Evolutionary conservation across 768 basidiomycete species (phyloP).

Genomic region (Asterophora parasitica): DNA sequence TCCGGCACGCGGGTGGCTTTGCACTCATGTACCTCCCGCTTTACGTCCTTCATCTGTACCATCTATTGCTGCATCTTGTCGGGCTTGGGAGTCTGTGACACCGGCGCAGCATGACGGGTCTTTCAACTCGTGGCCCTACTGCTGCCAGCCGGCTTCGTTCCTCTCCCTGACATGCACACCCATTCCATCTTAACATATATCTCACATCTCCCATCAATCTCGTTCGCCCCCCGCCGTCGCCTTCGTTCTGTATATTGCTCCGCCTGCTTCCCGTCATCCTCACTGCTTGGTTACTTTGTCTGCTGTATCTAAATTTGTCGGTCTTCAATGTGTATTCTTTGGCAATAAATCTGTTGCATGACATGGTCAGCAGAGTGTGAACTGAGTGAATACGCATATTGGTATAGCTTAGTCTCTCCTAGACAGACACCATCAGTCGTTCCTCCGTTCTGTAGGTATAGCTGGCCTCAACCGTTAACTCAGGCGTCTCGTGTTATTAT

Average conservation of each 20-base stretch:
- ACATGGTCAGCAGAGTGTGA: no score
- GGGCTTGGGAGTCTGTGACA: constrained; percentile 10
- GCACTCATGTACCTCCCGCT: constrained; percentile 18
- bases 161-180: background rate
- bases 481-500: no score
- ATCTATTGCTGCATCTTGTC: constrained; percentile 20
- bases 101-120: constrained; percentile 3
- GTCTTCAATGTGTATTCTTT: constrained; percentile 9
- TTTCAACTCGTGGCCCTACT: constrained; percentile 1
- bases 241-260: constrained; percentile 12
- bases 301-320: constrained; percentile 4
- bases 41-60: constrained; percentile 23
- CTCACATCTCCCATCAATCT: constrained; percentile 2
- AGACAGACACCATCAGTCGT: no score
- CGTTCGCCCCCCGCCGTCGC: background rate
- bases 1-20: constrained; percentile 17
- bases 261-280: background rate
- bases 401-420: no score
- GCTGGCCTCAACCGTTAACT: no score
- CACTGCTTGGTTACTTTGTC: background rate
- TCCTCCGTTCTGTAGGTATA: no score
- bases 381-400: no score
- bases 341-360: background rate
- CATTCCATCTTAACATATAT: constrained; percentile 6
- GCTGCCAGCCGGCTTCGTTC: constrained; percentile 10